Base-by-base conservation (phyloP, 345 rosid species). In the Microthlaspi erraticum region DNA sequence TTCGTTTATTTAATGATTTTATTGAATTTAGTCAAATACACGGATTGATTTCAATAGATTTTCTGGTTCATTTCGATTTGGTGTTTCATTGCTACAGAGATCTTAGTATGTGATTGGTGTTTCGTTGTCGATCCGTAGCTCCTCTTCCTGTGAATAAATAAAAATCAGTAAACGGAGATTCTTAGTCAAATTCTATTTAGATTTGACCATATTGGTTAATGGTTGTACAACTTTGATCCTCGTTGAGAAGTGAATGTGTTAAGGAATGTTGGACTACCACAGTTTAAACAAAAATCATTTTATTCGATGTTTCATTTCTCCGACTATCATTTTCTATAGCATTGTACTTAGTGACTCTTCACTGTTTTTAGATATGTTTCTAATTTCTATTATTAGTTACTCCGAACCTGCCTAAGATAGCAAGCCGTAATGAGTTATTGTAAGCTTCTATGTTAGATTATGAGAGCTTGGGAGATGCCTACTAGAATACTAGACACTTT, bases 311-410 rank as follows among this genome's bases (percentile, higher is more conserved):
- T 59, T 49, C 16, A 37, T 11, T 33, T 45, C 45, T 11, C 8
- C 5, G 50, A 46, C 58, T 56, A 38, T 48, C 55, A 19, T 51
- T 20, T 53, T 18, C 14, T 36, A 10, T 20, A 4, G 16, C 42
- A 6, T 26, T 14, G 3, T 3, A 5, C 32, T 33, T 34, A 29
- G 8, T 36, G 44, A 14, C 53, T 56, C 13, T 64, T 17, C 17
- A 7, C 2, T 8, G 29, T 26, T 2, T 46, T 18, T 39, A 3
- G 38, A 31, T 60, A 12, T 63, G 8, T 13, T 42, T 72, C 26
- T 20, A 3, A 11, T 43, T 63, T 69, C 75, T 76, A 41, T 69
- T 31, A 45, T 56, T 69, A 70, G 66, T 63, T 46, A 17, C 59
- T 62, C n/a, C 31, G 29, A 52, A 7, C 52, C 20, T 75, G 17